Conservation (phyloP, 2,329 filamentous ascomycete species). For the Trichophaea hybrida region DNA sequence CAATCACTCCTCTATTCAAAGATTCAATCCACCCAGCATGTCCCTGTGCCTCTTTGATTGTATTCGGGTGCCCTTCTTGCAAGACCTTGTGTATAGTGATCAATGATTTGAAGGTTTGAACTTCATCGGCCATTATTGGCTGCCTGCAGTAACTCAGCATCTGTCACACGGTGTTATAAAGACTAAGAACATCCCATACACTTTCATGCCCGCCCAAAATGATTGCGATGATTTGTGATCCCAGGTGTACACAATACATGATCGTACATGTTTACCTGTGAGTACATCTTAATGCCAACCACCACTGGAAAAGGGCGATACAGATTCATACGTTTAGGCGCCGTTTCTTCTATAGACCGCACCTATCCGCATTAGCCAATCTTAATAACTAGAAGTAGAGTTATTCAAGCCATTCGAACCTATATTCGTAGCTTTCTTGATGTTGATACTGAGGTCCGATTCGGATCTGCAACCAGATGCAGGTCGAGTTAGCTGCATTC, state of each 20-base stretch:
- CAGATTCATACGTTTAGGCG: constrained; percentile 44
- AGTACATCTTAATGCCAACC: neutral
- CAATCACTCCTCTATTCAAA: constrained; percentile 65
- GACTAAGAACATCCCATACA: constrained; percentile 40
- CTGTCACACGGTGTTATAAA: neutral
- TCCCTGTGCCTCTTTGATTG: constrained; percentile 73
- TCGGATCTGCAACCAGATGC: constrained; percentile 40
- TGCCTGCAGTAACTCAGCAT: constrained; percentile 44
- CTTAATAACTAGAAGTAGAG: constrained; percentile 18
- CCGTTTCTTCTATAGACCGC: constrained; percentile 44
- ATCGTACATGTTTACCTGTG: constrained; percentile 80
- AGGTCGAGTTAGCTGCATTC: neutral
- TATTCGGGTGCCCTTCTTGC: constrained; percentile 85
- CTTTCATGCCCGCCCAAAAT: constrained; percentile 98
- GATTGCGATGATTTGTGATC: constrained; percentile 90
- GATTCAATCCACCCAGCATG: constrained; percentile 88
- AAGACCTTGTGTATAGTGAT: constrained; percentile 96
- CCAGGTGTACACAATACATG: constrained; percentile 98
- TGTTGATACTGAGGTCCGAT: constrained; percentile 54
- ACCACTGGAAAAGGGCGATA: neutral
- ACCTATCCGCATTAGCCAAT: neutral
- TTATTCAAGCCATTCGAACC: constrained; percentile 28
- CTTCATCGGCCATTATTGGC: constrained; percentile 94
- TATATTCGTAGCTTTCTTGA: constrained; percentile 53
- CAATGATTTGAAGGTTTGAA: constrained; percentile 96